Evolutionary conservation across 371 early-diverging fungal species (phyloP).

Genomic region (Apophysomyces variabilis): DNA sequence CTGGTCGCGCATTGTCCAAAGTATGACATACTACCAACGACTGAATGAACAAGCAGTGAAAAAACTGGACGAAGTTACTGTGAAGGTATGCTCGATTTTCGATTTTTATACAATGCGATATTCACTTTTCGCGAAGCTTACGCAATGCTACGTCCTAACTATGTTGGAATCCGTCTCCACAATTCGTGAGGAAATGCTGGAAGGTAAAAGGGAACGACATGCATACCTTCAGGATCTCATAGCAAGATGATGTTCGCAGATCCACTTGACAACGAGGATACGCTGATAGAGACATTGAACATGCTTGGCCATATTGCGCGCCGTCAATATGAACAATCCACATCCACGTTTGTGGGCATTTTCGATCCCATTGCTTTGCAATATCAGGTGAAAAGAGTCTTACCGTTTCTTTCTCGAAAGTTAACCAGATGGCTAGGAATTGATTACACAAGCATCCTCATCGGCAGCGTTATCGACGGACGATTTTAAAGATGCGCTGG

Average conservation of each 20-base stretch:
- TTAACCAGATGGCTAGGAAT: slow-evolving; percentile 4
- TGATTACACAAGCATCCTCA: slow-evolving; percentile 22
- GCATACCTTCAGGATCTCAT: not conserved
- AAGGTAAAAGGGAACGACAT: slow-evolving; percentile 42
- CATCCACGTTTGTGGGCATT: slow-evolving; percentile 53
- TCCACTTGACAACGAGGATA: slow-evolving; percentile 75
- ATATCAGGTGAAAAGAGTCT: slow-evolving; percentile 40
- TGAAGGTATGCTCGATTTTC: slow-evolving; percentile 6
- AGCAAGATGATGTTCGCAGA: slow-evolving; percentile 35
- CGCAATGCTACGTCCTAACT: slow-evolving; percentile 53
- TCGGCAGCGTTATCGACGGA: slow-evolving; percentile 26
- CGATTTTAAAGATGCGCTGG: slow-evolving; percentile 40
- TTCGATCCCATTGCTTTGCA: slow-evolving; percentile 67
- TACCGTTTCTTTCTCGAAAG: not conserved
- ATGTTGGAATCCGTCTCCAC: slow-evolving; percentile 53
- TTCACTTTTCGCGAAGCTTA: slow-evolving; percentile 19
- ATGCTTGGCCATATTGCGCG: slow-evolving; percentile 75
- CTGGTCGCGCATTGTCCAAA: slow-evolving; percentile 77
- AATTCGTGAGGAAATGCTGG: slow-evolving; percentile 58
- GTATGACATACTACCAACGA: slow-evolving; percentile 50
- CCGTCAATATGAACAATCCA: slow-evolving; percentile 66
- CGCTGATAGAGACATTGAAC: slow-evolving; percentile 64
- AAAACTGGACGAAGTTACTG: slow-evolving; percentile 29
- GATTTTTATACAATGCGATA: not conserved
- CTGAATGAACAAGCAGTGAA: slow-evolving; percentile 21